Base-by-base conservation (phyloP, 352 stramenopile genomes). In the Pythium folliculosum region DNA sequence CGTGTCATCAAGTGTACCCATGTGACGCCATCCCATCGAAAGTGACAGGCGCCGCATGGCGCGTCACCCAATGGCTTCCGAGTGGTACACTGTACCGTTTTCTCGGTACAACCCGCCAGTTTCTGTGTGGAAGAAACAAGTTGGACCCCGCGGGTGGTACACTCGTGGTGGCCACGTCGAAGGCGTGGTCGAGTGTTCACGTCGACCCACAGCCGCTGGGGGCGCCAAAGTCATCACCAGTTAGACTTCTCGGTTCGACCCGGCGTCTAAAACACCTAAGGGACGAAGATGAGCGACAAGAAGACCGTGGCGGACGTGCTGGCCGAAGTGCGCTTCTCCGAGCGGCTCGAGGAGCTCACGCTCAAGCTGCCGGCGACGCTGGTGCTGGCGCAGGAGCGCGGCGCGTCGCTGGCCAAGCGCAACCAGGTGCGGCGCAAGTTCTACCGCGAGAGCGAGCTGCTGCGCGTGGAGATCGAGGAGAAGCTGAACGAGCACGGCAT, bases 381-480 rank as follows among this genome's bases (percentile, higher is more conserved):
- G 45, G 71, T 66, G 52, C 59, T 87, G 25, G 78, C 75, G 13
- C 60, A 70, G 49, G 68, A 82, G 9, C 40, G 14, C 40, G 59
- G 61, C 17, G 17, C 43, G 53, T 81, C 86, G 62, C 68, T 92
- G 27, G 77, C 86, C n/a, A 82, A 82, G 67, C 83, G 84, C 67
- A 95, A 95, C 71, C 84, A 92, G 68, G 72, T 70, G 48, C 75
- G 76, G 21, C 82, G 84, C 65, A 75, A 85, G 63, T 77, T 92
- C 16, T 91, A 95, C 62, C 72, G 76, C 49, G 84, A 92, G 62
- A 81, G 69, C 65, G 86, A 95, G 65, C 66, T 91, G 30, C 69
- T 95, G 53, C 86, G 82, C 61, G 71, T 95, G 21, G 86, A 95
- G 60, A 73, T 95, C 44, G 84, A 95, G 56, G 86, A 92, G 70